A percentile compares a stretch with the other conserved stretches of the same genome.
These are phyloP conservation scores for Berkeleyomyces basicola DNA, from an alignment of 2,329 filamentous ascomycete species.

Conservation along the genomic window DNA sequence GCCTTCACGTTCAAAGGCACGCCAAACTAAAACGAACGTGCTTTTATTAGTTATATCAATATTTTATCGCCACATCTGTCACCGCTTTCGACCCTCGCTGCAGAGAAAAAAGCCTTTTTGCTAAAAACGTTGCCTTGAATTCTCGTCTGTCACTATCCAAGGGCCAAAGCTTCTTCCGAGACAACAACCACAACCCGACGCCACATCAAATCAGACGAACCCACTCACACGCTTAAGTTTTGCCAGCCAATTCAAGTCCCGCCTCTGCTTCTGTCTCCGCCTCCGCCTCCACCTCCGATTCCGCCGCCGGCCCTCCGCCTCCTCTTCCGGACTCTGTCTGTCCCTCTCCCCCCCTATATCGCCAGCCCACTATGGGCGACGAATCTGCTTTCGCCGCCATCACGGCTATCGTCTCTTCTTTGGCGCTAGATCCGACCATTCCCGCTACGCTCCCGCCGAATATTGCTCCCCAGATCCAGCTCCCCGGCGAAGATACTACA, in stretches of 20 bases:
- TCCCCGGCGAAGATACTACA: slow-evolving; percentile 60
- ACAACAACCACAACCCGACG: neutral
- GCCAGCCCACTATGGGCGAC: slow-evolving; percentile 28
- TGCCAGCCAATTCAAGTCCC: neutral
- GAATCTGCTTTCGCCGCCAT: slow-evolving; percentile 38
- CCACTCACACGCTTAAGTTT: neutral
- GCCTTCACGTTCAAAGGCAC: neutral
- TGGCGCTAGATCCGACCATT: slow-evolving; percentile 30
- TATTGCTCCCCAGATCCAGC: slow-evolving; percentile 37
- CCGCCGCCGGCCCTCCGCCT: neutral
- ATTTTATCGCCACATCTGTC: neutral
- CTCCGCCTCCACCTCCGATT: neutral
- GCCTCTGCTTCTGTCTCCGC: neutral
- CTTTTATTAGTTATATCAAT: neutral
- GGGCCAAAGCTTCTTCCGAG: neutral
- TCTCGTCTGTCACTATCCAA: neutral
- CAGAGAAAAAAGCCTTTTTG: neutral
- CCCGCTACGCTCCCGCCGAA: slow-evolving; percentile 25
- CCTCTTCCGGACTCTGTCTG: neutral
- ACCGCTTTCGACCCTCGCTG: neutral
- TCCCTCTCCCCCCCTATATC: neutral
- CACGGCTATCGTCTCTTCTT: slow-evolving; percentile 35
- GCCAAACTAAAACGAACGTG: neutral
- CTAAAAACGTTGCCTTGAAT: neutral
- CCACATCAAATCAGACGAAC: neutral